Evolutionary conservation across 345 rosid species (phyloP).

Genomic region (Arabidopsis suecica): DNA sequence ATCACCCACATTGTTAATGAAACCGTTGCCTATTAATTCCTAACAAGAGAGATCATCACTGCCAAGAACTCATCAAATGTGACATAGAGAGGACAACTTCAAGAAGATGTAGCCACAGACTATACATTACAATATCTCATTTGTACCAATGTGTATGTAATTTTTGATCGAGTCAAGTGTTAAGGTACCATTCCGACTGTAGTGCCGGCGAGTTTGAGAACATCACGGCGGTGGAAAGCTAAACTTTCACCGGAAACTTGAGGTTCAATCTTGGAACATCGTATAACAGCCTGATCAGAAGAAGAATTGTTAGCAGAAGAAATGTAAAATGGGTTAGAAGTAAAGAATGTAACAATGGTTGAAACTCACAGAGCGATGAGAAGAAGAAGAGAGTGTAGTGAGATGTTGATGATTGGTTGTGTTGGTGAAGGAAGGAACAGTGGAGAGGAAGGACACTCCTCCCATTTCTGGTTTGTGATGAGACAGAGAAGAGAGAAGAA

Average conservation of each 20-base stretch:
- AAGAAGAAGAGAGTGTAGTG: conserved; percentile 37
- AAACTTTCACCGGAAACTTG: conserved; percentile 33
- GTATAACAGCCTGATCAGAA: conserved; percentile 51
- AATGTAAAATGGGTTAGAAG: background rate
- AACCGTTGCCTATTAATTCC: conserved; percentile 68
- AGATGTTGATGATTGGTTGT: conserved; percentile 32
- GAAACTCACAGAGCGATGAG: conserved; percentile 46
- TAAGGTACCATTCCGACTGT: conserved; percentile 66
- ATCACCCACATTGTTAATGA: conserved; percentile 58
- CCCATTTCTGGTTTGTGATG: conserved; percentile 32
- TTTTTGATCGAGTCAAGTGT: background rate
- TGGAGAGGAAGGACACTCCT: conserved; percentile 65
- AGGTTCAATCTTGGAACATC: conserved; percentile 54
- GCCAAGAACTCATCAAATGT: conserved; percentile 60
- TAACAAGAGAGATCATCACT: conserved; percentile 61
- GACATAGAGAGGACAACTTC: conserved; percentile 2
- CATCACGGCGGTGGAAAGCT: conserved; percentile 60
- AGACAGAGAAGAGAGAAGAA: conserved; percentile 18
- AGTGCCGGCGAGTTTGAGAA: conserved; percentile 62
- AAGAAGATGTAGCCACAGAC: background rate
- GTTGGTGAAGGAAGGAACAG: conserved; percentile 54
- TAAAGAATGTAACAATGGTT: conserved; percentile 25
- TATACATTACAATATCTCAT: background rate
- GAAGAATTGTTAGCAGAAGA: background rate
- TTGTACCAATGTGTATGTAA: background rate